A percentile compares a stretch with the other conserved stretches of the same genome.
phyloP scores from a whole-genome alignment of 31 red algal genomes.

The Asparagopsis taxiformis region DNA sequence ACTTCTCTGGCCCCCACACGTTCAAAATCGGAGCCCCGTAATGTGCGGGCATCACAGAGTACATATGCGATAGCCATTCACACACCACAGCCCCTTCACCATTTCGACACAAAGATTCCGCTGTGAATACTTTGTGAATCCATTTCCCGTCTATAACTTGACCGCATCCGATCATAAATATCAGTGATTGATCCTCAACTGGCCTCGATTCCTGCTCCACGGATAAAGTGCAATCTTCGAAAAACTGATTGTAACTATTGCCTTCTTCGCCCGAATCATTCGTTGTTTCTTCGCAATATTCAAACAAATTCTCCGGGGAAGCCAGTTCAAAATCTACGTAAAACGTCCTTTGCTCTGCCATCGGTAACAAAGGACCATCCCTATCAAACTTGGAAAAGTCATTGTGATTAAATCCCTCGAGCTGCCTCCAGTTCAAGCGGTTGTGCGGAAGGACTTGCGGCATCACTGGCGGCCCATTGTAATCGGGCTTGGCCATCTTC shows the following conservation, averaged over 20 bases:
- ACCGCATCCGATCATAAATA: conserved; percentile 52
- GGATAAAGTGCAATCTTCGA: conserved; percentile 19
- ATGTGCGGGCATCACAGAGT: background rate
- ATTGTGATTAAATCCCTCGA: conserved; percentile 12
- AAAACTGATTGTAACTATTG: conserved; percentile 1
- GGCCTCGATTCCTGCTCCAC: background rate
- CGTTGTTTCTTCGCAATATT: background rate
- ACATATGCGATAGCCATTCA: conserved; percentile 35
- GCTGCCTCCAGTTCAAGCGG: conserved; percentile 26
- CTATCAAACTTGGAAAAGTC: conserved; percentile 17
- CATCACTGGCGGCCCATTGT: conserved; percentile 21
- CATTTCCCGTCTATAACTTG: conserved; percentile 27
- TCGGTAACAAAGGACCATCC: background rate
- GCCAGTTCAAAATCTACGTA: conserved; percentile 55
- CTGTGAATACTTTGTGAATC: conserved; percentile 26
- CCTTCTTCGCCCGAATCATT: background rate
- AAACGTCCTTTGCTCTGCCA: conserved; percentile 31
- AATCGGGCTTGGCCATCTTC: conserved; percentile 34
- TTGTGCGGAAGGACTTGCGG: conserved; percentile 46
- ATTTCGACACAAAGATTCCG: conserved; percentile 5
- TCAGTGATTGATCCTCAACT: conserved; percentile 29
- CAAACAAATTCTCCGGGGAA: conserved; percentile 3
- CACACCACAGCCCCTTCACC: conserved; percentile 13
- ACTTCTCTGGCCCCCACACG: conserved; percentile 42
- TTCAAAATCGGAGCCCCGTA: conserved; percentile 8